Evolutionary conservation across 169 alveolate genomes (phyloP).

Genomic region (Amoebophrya sp.): DNA sequence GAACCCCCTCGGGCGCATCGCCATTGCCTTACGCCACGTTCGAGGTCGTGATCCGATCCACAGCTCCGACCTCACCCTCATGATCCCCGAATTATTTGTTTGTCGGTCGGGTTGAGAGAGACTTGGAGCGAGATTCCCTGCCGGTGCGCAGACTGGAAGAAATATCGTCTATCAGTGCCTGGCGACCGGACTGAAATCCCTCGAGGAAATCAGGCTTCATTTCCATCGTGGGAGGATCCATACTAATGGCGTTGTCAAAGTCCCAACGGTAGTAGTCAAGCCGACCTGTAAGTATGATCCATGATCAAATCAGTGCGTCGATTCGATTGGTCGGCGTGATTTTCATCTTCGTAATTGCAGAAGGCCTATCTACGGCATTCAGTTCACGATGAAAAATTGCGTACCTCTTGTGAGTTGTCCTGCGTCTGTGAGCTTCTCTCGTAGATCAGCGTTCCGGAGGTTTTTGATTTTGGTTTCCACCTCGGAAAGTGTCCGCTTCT

Average conservation of each 20-base stretch:
- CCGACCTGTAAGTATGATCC: background rate
- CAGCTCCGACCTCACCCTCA: too few species aligned
- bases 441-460: background rate
- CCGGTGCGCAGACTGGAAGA: background rate
- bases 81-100: background rate
- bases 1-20: too few species aligned
- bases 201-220: background rate
- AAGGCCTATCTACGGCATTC: too few species aligned
- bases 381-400: too few species aligned
- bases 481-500: background rate
- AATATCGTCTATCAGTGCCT: background rate
- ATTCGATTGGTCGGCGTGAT: too few species aligned
- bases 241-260: background rate
- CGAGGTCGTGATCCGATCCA: too few species aligned
- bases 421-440: background rate
- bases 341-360: too few species aligned
- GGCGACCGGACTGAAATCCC: background rate
- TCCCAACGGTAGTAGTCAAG: background rate
- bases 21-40: too few species aligned
- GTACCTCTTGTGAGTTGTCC: background rate
- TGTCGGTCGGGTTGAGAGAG: background rate
- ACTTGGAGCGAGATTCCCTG: background rate
- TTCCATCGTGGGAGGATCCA: background rate
- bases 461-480: background rate
- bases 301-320: too few species aligned